A percentile compares a stretch with the other conserved stretches of the same genome.
Evolutionary conservation across 257 asterid genomes (phyloP).

Genomic region (Solanum ossicruentum): DNA sequence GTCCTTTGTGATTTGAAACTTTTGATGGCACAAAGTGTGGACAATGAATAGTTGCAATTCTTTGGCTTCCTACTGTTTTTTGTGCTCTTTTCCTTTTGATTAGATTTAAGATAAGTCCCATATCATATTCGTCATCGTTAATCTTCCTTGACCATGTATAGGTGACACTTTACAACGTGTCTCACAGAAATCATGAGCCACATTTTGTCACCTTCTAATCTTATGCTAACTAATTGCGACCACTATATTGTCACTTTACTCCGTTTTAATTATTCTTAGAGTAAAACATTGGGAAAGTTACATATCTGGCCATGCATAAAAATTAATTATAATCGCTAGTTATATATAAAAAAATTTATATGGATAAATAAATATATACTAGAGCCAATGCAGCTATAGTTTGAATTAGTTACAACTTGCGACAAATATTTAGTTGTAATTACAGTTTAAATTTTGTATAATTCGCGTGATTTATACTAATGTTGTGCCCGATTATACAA

Average conservation of each 20-base stretch:
- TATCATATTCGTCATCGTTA: not conserved
- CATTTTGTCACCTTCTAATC: not conserved
- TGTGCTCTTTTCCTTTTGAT: not conserved
- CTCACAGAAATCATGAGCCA: not conserved
- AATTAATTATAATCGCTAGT: not conserved
- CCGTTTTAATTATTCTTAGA: not conserved
- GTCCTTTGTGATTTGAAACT: not conserved
- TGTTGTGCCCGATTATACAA: no score
- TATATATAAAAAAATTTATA: not conserved
- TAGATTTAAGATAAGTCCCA: not conserved
- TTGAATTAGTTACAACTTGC: no score
- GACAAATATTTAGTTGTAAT: no score
- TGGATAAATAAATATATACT: no score
- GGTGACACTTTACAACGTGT: not conserved
- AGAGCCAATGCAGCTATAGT: no score
- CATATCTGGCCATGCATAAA: not conserved
- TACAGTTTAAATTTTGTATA: no score
- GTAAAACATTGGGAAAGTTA: not conserved
- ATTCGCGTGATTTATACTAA: no score
- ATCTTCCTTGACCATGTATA: not conserved
- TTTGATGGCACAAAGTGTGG: not conserved
- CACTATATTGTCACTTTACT: not conserved
- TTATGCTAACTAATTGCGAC: not conserved
- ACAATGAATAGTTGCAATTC: not conserved
- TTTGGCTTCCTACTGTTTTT: not conserved